phyloP scores from a whole-genome alignment of 805 yeast genomes.

The Maudiozyma bulderi region DNA sequence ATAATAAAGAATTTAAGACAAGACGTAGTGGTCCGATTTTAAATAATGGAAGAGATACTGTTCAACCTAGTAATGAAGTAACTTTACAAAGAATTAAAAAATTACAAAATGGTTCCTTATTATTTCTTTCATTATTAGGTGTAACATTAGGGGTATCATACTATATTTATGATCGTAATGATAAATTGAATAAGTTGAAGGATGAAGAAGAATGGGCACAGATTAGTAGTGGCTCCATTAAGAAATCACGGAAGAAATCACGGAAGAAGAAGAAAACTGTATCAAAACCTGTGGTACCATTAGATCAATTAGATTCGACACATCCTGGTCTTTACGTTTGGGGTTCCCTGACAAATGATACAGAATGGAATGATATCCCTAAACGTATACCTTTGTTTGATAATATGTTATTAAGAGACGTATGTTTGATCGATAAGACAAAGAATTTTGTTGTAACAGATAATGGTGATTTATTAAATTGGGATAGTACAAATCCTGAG shows the following conservation, averaged over 20 bases:
- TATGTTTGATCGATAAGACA: conserved; percentile 38
- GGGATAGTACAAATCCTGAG: conserved; percentile 35
- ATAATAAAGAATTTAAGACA: conserved; percentile 21
- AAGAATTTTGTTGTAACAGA: conserved; percentile 48
- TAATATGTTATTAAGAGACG: conserved; percentile 44
- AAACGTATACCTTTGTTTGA: conserved; percentile 56
- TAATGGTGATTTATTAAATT: conserved; percentile 65
- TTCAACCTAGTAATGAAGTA: neutral
- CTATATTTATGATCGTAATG: neutral
- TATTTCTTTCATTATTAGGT: neutral
- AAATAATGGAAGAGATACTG: conserved; percentile 4
- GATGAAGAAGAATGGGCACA: neutral
- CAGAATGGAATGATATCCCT: conserved; percentile 36
- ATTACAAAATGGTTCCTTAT: neutral
- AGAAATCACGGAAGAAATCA: neutral
- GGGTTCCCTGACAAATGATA: conserved; percentile 37
- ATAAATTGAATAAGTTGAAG: neutral
- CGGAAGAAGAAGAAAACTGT: conserved; percentile 29
- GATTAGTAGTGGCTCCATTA: neutral
- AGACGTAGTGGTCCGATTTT: conserved; percentile 2
- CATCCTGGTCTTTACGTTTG: conserved; percentile 55
- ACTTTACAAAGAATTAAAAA: neutral
- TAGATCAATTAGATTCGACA: conserved; percentile 10
- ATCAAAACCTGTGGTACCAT: conserved; percentile 16
- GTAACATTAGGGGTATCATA: neutral